Evolutionary conservation across 1,139 yeast species (phyloP).

Genomic region (Pichia sorboxylosa): DNA sequence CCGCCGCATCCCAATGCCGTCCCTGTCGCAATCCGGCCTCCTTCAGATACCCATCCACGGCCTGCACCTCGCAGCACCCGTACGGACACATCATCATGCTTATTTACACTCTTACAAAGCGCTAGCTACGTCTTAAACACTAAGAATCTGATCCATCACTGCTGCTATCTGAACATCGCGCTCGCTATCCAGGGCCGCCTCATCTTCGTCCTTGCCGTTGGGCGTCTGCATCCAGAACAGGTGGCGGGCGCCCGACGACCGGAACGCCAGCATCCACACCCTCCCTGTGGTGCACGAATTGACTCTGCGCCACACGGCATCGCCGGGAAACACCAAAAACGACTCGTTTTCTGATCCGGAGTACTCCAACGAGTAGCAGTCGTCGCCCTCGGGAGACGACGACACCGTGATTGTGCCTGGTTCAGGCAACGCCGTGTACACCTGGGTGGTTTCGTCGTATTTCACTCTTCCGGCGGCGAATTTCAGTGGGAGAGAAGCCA

Average conservation of each 20-base stretch:
- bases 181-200: conserved; percentile 9
- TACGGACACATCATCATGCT: conserved; percentile 10
- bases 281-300: conserved; percentile 72
- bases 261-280: conserved; percentile 70
- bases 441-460: conserved; percentile 55
- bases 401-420: conserved; percentile 64
- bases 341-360: conserved; percentile 44
- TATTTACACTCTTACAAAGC: not conserved
- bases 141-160: not conserved
- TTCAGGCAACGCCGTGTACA: conserved; percentile 65
- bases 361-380: conserved; percentile 32
- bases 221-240: conserved; percentile 88
- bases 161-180: conserved; percentile 1
- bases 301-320: conserved; percentile 72
- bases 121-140: not conserved
- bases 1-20: conserved; percentile 35
- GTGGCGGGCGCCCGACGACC: conserved; percentile 72
- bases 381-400: conserved; percentile 47
- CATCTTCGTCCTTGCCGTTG: conserved; percentile 39
- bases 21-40: conserved; percentile 35
- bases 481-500: too few relatives aligned
- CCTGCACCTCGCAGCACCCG: conserved; percentile 8
- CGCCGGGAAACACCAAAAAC: conserved; percentile 82
- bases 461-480: conserved; percentile 84
- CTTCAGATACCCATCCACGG: conserved; percentile 19